Conservation (phyloP, 768 basidiomycete genomes). For the Mycena latifolia region DNA sequence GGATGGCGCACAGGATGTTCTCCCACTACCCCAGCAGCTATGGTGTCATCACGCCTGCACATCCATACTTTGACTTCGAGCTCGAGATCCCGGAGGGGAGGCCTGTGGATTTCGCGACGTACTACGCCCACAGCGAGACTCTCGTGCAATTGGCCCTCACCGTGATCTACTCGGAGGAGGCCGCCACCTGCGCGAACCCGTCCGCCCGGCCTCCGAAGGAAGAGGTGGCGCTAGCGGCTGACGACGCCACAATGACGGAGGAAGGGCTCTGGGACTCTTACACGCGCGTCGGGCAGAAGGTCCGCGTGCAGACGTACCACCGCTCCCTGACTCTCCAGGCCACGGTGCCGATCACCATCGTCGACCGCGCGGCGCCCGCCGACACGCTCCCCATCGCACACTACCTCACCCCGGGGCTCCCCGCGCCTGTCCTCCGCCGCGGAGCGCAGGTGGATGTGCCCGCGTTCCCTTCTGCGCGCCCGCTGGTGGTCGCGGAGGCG, state of each 20-base stretch:
- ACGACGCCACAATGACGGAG: neutral
- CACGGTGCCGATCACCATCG: neutral
- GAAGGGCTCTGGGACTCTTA: neutral
- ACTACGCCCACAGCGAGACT: neutral
- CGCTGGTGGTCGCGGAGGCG: constrained; percentile 12
- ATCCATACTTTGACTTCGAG: neutral
- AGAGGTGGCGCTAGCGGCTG: too few relatives aligned
- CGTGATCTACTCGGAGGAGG: neutral
- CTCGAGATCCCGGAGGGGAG: neutral
- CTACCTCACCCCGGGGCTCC: neutral
- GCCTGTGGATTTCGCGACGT: neutral
- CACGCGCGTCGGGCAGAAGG: neutral
- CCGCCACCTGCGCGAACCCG: too few relatives aligned
- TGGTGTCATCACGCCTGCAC: neutral
- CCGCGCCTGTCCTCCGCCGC: constrained; percentile 3
- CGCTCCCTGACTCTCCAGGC: neutral
- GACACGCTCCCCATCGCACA: neutral
- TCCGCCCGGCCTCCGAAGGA: too few relatives aligned
- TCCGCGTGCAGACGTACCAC: neutral
- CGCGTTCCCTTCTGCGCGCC: neutral
- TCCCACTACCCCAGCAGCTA: neutral
- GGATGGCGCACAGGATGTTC: neutral
- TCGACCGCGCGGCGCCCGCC: neutral
- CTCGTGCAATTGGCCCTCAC: neutral
- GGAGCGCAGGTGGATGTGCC: neutral